Evolutionary conservation across 2,329 filamentous ascomycete species (phyloP).

Genomic region (Aspergillus flavus): DNA sequence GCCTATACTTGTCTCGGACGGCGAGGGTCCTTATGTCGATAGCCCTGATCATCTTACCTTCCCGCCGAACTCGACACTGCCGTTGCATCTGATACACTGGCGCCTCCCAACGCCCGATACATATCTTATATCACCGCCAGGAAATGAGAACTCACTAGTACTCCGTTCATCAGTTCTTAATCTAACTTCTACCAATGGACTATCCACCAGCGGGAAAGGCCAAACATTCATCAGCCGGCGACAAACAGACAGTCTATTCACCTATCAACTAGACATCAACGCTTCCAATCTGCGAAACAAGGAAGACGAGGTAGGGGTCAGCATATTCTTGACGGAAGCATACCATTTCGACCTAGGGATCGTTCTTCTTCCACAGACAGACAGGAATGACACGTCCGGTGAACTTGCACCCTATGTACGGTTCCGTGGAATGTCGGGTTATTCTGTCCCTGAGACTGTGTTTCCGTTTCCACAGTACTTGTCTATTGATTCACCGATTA

Average conservation of each 20-base stretch:
- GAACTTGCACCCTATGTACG: background rate
- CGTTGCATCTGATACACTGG: constrained; percentile 60
- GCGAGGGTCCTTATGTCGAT: constrained; percentile 26
- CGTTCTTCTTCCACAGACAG: background rate
- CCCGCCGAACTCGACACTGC: constrained; percentile 46
- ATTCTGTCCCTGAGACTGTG: background rate
- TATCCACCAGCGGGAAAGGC: background rate
- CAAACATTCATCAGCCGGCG: constrained; percentile 14
- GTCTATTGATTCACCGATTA: background rate
- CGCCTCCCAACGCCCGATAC: constrained; percentile 50
- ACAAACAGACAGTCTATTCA: constrained; percentile 24
- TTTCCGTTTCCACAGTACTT: background rate
- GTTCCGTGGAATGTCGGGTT: background rate
- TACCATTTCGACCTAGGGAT: constrained; percentile 25
- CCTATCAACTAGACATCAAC: constrained; percentile 17
- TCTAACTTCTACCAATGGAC: constrained; percentile 43
- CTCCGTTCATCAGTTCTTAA: constrained; percentile 55
- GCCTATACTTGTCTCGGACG: constrained; percentile 19
- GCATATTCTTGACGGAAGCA: constrained; percentile 21
- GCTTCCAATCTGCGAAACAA: background rate
- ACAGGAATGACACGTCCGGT: background rate
- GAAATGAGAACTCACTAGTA: constrained; percentile 48
- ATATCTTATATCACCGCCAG: constrained; percentile 51
- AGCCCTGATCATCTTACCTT: constrained; percentile 54
- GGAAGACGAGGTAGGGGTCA: constrained; percentile 20